Conservation (phyloP, 345 rosid species). For the Garcia nutans region DNA sequence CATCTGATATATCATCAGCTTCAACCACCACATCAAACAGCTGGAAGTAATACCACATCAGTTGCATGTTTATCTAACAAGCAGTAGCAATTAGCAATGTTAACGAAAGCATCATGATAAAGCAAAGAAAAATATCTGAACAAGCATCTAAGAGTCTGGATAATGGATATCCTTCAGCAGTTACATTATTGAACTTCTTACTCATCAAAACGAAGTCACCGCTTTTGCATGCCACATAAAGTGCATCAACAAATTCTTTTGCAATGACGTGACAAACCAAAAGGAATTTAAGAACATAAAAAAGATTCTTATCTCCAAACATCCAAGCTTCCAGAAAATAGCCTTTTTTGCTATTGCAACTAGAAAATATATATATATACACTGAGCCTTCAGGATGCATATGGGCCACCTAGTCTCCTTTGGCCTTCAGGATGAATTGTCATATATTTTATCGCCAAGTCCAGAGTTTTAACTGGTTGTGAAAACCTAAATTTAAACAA, state of each 20-base stretch:
- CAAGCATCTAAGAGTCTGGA: constrained; percentile 79
- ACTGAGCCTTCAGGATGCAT: too few species aligned
- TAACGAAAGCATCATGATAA: not conserved
- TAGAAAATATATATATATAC: too few species aligned
- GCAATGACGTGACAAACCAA: constrained; percentile 61
- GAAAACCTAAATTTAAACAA: not conserved
- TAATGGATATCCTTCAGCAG: constrained; percentile 92
- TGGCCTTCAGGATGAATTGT: not conserved
- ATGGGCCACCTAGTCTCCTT: not conserved
- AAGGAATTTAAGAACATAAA: not conserved
- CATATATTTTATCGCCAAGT: constrained; percentile 1
- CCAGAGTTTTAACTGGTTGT: constrained; percentile 3
- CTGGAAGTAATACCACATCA: constrained; percentile 40
- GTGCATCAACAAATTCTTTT: constrained; percentile 52
- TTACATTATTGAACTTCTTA: constrained; percentile 72
- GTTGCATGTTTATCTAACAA: constrained; percentile 5
- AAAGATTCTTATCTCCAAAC: not conserved
- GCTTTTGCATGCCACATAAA: constrained; percentile 70
- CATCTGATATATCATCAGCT: constrained; percentile 74
- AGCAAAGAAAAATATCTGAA: constrained; percentile 47
- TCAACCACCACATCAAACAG: constrained; percentile 63
- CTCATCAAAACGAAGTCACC: constrained; percentile 86
- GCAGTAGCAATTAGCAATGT: not conserved
- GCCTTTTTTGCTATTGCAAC: not conserved
- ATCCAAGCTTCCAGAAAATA: not conserved